phyloP scores from a whole-genome alignment of 352 stramenopile species.

The Aphanomyces invadans region DNA sequence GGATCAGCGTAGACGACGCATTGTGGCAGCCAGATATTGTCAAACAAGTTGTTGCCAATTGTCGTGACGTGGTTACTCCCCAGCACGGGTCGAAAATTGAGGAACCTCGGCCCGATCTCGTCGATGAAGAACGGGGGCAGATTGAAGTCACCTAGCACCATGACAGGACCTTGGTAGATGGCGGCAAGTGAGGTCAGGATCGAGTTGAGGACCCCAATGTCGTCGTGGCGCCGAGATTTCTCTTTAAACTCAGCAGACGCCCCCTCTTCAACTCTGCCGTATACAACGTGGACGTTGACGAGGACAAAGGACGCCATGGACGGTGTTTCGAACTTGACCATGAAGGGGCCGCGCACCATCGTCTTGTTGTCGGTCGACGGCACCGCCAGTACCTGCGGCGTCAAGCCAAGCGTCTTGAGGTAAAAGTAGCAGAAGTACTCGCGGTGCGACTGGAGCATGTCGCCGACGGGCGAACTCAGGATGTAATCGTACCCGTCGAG shows the following conservation, averaged over 20 bases:
- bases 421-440: constrained; percentile 3
- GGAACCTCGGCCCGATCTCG: constrained; percentile 23
- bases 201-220: constrained; percentile 35
- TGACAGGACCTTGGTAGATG: constrained; percentile 27
- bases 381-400: not conserved
- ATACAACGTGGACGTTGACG: constrained; percentile 48
- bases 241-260: too few species aligned
- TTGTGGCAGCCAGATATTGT: constrained; percentile 55
- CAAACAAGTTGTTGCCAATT: constrained; percentile 49
- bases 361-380: not conserved
- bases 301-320: constrained; percentile 5
- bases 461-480: not conserved
- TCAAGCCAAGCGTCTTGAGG: not conserved
- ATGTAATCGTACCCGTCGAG: not conserved
- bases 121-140: constrained; percentile 47
- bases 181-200: constrained; percentile 22
- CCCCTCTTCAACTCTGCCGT: too few species aligned
- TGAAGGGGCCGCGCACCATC: not conserved
- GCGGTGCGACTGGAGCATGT: not conserved
- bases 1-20: constrained; percentile 27
- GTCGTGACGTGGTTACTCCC: constrained; percentile 37
- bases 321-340: not conserved
- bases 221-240: constrained; percentile 29
- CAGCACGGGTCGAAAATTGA: not conserved
- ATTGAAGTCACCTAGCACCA: constrained; percentile 64